A percentile compares a stretch with the other conserved stretches of the same genome.
Evolutionary conservation across 345 rosid species (phyloP).

Genomic region (Salix suchowensis): DNA sequence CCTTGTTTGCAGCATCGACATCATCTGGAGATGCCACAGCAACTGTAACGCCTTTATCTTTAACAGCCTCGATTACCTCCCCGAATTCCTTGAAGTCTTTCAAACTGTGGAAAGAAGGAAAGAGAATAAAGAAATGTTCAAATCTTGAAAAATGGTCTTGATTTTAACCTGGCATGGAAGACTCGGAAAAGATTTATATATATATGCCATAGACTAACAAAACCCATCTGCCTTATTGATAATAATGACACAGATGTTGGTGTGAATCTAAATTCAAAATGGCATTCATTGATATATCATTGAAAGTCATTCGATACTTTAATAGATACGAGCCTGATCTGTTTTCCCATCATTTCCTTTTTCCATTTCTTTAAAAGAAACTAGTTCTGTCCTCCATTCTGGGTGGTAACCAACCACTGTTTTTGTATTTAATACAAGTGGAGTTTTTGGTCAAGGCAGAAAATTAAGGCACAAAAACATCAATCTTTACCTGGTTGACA

Average conservation of each 20-base stretch:
- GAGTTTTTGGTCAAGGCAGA: not conserved
- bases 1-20: constrained; percentile 64
- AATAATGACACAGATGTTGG: not conserved
- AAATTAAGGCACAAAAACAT: not conserved
- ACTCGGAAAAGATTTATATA: too few relatives aligned
- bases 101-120: constrained; percentile 36
- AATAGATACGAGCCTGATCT: not conserved
- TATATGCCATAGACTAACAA: too few relatives aligned
- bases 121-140: not conserved
- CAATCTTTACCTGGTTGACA: constrained; percentile 68
- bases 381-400: not conserved
- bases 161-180: too few relatives aligned
- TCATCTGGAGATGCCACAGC: constrained; percentile 81
- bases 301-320: not conserved
- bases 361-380: not conserved
- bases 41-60: constrained; percentile 64
- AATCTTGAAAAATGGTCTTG: not conserved
- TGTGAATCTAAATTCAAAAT: not conserved
- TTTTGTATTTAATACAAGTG: not conserved
- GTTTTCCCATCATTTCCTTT: not conserved
- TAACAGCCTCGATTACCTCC: constrained; percentile 57
- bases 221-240: too few relatives aligned
- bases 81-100: constrained; percentile 86
- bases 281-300: not conserved
- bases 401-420: not conserved